These are phyloP conservation scores for Clavaria fumosa DNA, from an alignment of 768 basidiomycete genomes.

Conservation along the genomic window DNA sequence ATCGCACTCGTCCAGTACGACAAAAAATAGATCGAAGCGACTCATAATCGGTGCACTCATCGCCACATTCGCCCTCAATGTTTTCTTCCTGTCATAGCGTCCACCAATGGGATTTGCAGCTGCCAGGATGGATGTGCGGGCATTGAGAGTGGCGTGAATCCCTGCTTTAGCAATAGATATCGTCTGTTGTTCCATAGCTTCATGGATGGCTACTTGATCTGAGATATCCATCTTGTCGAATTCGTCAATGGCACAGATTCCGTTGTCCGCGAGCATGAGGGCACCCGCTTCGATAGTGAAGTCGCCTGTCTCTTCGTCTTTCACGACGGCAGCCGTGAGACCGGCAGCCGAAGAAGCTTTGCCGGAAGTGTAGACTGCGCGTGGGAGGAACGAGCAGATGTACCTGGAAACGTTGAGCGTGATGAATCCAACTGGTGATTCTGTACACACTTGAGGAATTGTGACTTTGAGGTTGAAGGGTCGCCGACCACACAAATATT, in stretches of 20 bases:
- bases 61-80: slow-evolving; percentile 79
- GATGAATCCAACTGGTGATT: neutral
- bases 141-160: slow-evolving; percentile 96
- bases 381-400: slow-evolving; percentile 93
- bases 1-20: slow-evolving; percentile 94
- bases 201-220: slow-evolving; percentile 98
- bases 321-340: slow-evolving; percentile 96
- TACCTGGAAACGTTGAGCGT: slow-evolving; percentile 39
- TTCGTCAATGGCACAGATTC: slow-evolving; percentile 99
- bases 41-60: slow-evolving; percentile 99
- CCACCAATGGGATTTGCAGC: slow-evolving; percentile 98
- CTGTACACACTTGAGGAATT: slow-evolving; percentile 80
- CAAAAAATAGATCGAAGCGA: slow-evolving; percentile 95
- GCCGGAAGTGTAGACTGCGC: slow-evolving; percentile 97
- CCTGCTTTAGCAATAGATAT: slow-evolving; percentile 99
- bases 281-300: slow-evolving; percentile 99
- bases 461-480: slow-evolving; percentile 94
- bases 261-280: slow-evolving; percentile 97
- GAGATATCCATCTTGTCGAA: slow-evolving; percentile 99
- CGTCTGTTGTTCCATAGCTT: slow-evolving; percentile 99
- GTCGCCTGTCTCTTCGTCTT: slow-evolving; percentile 97
- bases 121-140: slow-evolving; percentile 91
- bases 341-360: slow-evolving; percentile 98
- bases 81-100: slow-evolving; percentile 89
- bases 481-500: slow-evolving; percentile 98